A percentile compares a stretch with the other conserved stretches of the same genome.
These are phyloP conservation scores for Cyberlindnera mrakii DNA, from an alignment of 805 yeast genomes.

Conservation along the genomic window DNA sequence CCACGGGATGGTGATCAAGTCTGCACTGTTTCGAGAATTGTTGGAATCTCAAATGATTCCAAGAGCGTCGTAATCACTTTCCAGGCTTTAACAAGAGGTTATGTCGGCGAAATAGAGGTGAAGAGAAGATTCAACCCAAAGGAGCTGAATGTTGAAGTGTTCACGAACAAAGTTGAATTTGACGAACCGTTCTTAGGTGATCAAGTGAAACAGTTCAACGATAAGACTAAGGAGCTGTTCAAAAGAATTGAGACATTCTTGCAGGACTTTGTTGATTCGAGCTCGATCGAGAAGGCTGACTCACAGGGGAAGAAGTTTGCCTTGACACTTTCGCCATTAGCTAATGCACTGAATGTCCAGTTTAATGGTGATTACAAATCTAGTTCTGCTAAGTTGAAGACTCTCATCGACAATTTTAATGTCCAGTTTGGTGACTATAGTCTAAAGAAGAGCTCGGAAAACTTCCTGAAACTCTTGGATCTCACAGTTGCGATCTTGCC, in stretches of 20 bases:
- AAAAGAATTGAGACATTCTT: slow-evolving; percentile 31
- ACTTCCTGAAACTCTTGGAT: slow-evolving; percentile 33
- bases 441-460: slow-evolving; percentile 14
- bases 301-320: slow-evolving; percentile 25
- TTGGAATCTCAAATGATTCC: slow-evolving; percentile 38
- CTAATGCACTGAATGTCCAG: slow-evolving; percentile 52
- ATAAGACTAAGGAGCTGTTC: slow-evolving; percentile 8
- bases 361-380: slow-evolving; percentile 41
- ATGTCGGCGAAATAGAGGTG: slow-evolving; percentile 13
- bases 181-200: slow-evolving; percentile 5
- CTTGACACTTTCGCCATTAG: slow-evolving; percentile 51
- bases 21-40: slow-evolving; percentile 35
- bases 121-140: slow-evolving; percentile 14
- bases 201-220: slow-evolving; percentile 12
- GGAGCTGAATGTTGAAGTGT: slow-evolving; percentile 11
- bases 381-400: slow-evolving; percentile 37
- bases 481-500: slow-evolving; percentile 47
- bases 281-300: slow-evolving; percentile 15
- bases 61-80: slow-evolving; percentile 39
- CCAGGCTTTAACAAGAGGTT: slow-evolving; percentile 44
- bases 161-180: slow-evolving; percentile 16
- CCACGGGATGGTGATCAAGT: slow-evolving; percentile 26
- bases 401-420: slow-evolving; percentile 26
- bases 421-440: slow-evolving; percentile 18
- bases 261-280: slow-evolving; percentile 28